phyloP scores from a whole-genome alignment of 2,329 filamentous ascomycete genomes.

The Trichoderma sp. region DNA sequence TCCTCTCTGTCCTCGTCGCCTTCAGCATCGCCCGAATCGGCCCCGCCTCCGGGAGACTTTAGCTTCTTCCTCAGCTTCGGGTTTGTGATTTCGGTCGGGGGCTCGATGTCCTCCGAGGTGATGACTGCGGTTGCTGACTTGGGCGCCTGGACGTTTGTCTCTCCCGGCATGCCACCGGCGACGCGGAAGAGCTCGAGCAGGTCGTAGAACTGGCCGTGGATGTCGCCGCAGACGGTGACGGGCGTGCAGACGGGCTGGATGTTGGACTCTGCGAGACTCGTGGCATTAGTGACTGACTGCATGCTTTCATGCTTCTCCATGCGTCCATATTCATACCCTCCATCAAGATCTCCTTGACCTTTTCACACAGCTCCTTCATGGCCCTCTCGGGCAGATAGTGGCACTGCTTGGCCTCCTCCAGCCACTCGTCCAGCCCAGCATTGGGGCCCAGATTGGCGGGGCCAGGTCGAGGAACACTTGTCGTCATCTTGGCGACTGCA shows the following conservation, averaged over 20 bases:
- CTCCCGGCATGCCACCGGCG: conserved; percentile 92
- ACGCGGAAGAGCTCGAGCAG: conserved; percentile 95
- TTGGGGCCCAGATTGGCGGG: conserved; percentile 81
- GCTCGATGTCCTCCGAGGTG: conserved; percentile 87
- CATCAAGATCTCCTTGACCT: conserved; percentile 98
- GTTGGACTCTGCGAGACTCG: conserved; percentile 71
- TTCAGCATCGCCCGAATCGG: conserved; percentile 50
- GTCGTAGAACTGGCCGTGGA: conserved; percentile 98
- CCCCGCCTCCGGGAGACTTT: conserved; percentile 43
- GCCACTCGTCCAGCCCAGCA: conserved; percentile 91
- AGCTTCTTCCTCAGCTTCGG: conserved; percentile 85
- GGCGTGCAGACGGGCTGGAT: conserved; percentile 97
- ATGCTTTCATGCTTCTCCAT: background rate
- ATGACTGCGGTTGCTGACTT: conserved; percentile 71
- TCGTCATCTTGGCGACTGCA: conserved; percentile 32
- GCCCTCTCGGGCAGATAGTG: conserved; percentile 93
- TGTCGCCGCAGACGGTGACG: conserved; percentile 96
- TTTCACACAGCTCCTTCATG: conserved; percentile 99
- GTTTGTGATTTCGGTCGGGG: conserved; percentile 82
- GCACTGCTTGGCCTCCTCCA: conserved; percentile 94
- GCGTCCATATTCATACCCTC: conserved; percentile 66
- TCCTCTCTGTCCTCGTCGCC: conserved; percentile 46
- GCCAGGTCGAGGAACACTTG: conserved; percentile 76
- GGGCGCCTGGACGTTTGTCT: conserved; percentile 66
- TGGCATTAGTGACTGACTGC: background rate